phyloP scores from a whole-genome alignment of 352 stramenopile species.

The Globisporangium heterothallicum region DNA sequence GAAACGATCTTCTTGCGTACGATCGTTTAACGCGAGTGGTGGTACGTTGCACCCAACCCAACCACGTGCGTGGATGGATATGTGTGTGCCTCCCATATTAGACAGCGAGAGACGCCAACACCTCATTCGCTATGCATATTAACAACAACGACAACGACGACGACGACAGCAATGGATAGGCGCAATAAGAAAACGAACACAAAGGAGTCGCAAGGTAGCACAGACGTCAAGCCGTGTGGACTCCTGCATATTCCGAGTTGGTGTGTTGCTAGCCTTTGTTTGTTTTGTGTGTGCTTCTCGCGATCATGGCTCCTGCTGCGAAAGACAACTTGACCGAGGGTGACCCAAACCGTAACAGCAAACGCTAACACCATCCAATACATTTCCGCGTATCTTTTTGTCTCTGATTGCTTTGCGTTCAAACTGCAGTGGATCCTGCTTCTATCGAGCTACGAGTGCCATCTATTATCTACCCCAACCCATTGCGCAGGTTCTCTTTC shows the following conservation, averaged over 20 bases:
- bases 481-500: not conserved
- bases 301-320: no score
- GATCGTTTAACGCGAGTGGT: conserved; percentile 37
- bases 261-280: not conserved
- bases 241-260: not conserved
- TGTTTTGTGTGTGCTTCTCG: not conserved
- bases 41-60: no score
- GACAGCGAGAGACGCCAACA: not conserved
- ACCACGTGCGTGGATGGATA: not conserved
- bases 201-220: no score
- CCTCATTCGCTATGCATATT: not conserved
- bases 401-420: no score
- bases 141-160: not conserved
- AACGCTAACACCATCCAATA: not conserved
- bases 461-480: not conserved
- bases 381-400: not conserved
- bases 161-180: not conserved
- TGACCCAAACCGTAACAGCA: not conserved
- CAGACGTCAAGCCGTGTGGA: no score
- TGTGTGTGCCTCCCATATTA: not conserved
- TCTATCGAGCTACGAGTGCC: no score
- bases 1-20: conserved; percentile 82
- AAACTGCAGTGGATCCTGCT: no score
- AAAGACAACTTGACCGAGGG: no score
- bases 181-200: conserved; percentile 3